These are phyloP conservation scores for Solanum virginianum DNA, from an alignment of 257 asterid species.

Conservation along the genomic window DNA sequence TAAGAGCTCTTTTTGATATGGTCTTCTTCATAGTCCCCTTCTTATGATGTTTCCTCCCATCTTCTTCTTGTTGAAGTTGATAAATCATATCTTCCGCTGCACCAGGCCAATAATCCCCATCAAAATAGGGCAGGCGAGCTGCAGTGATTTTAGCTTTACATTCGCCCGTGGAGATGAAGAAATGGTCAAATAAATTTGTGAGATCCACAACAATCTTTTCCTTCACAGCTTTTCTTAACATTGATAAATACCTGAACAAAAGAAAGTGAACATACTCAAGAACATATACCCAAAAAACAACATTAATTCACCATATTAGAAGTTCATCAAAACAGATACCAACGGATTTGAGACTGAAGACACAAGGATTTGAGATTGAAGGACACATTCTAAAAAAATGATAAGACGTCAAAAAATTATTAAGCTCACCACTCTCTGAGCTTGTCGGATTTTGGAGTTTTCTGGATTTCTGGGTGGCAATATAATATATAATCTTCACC, in stretches of 20 bases:
- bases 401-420: background rate
- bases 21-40: conserved; percentile 67
- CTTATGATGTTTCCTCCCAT: conserved; percentile 69
- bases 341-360: background rate
- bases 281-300: background rate
- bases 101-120: conserved; percentile 99
- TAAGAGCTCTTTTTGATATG: conserved; percentile 81
- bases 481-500: conserved; percentile 96
- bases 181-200: conserved; percentile 80
- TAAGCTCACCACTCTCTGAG: conserved; percentile 87
- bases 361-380: background rate
- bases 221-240: conserved; percentile 80
- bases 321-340: background rate
- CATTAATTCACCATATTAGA: background rate
- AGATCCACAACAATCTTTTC: conserved; percentile 80
- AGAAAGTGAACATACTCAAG: conserved; percentile 1
- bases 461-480: conserved; percentile 99
- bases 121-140: conserved; percentile 88
- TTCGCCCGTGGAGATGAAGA: conserved; percentile 72
- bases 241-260: conserved; percentile 72
- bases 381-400: background rate
- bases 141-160: conserved; percentile 93
- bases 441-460: conserved; percentile 96
- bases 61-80: conserved; percentile 93
- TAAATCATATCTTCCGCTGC: conserved; percentile 94